Conservation (phyloP, 192 early-diverging fungal genomes). For the Thoreauomyces humboldtii region DNA sequence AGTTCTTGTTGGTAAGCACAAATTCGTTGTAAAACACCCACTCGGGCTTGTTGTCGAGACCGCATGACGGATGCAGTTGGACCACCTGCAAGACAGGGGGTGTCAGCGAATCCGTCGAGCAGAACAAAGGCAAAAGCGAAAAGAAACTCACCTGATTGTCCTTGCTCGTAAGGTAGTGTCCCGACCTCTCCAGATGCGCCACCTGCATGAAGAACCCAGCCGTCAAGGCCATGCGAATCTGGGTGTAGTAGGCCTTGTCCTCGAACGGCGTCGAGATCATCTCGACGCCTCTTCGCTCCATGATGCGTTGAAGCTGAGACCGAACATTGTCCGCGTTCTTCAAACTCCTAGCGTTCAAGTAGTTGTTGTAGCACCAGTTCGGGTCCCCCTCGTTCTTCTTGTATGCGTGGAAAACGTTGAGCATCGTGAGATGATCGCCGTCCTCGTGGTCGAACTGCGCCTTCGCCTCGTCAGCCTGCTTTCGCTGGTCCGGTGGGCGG, state of each 20-base stretch:
- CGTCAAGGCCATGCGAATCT: conserved; percentile 85
- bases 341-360: conserved; percentile 82
- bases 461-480: conserved; percentile 87
- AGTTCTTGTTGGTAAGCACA: conserved; percentile 93
- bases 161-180: conserved; percentile 90
- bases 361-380: conserved; percentile 94
- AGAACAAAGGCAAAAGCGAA: neutral
- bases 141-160: conserved; percentile 79
- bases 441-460: conserved; percentile 90
- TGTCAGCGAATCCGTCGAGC: too few species aligned
- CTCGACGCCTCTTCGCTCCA: conserved; percentile 69
- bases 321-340: conserved; percentile 89
- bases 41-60: conserved; percentile 87
- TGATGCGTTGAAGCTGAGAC: conserved; percentile 45
- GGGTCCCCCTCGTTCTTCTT: conserved; percentile 69
- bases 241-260: conserved; percentile 72
- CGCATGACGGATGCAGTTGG: conserved; percentile 87
- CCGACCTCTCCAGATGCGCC: conserved; percentile 81
- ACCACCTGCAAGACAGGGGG: conserved; percentile 66
- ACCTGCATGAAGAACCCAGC: conserved; percentile 99
- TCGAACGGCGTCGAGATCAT: conserved; percentile 51
- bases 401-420: conserved; percentile 97
- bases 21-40: conserved; percentile 99
- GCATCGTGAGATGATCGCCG: conserved; percentile 93
- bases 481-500: conserved; percentile 85